Base-by-base conservation (phyloP, 2,329 filamentous ascomycete genomes). In the Paraconiothyrium brasiliense region DNA sequence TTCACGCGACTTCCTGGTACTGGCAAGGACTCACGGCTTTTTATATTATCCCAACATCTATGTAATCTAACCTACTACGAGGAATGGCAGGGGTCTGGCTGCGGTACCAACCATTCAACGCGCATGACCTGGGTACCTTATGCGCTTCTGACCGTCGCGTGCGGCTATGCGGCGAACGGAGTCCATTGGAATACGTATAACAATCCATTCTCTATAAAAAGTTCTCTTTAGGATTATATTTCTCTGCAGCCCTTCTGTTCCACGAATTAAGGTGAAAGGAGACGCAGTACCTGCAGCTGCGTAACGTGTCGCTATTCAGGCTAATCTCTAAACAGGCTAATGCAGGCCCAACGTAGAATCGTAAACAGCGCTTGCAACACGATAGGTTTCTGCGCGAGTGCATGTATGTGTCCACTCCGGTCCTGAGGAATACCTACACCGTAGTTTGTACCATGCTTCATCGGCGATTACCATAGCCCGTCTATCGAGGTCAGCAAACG, bases 301-400 rank as follows among this genome's bases (percentile, higher is more conserved):
- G 54, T 4, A 20, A 16, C 27, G 43, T 27, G 20, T 30, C 3
- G 32, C n/a, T 24, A 39, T 56, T 56, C 54, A 56, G 54, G 41
- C 54, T 56, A 56, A 56, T 48, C 30, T 56, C 30, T n/a, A 47
- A 35, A 56, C 39, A 55, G 32, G 9, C 37, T 44, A 22, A 44
- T 44, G 41, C 39, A 35, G 11, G 37, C 14, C 16, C 52, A 16
- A 13, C 30, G 52, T 27, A 47, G 27, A 48, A 48, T 39, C n/a
- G 35, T 41, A 41, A 54, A 43, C 50, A 41, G 22, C 6, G 50
- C 22, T 22, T 54, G 35, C 52, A 39, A 32, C 39, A 39, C 27
- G 52, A 9, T 16, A 16, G n/a, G 27, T 55, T 55, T 34, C 27
- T 35, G 27, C 27, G 27, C 27, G 27, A 30, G 27, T 6, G 27